Conservation (phyloP, 176 grass and related monocot species). For the Zoysia japonica region DNA sequence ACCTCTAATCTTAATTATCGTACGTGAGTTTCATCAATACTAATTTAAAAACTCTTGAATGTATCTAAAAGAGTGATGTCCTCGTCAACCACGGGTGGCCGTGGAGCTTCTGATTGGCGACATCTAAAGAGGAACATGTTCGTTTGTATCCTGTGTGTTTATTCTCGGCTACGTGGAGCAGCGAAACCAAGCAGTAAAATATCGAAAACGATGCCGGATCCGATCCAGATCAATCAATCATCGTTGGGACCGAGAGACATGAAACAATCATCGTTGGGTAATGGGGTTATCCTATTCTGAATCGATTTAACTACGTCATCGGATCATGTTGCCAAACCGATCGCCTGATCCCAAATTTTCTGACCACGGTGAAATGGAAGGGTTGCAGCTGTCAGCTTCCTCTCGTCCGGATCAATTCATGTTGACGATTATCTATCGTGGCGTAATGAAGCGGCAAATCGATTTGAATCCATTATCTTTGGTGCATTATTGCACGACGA, state of each 20-base stretch:
- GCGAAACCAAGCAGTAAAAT: background rate
- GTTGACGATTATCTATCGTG: background rate
- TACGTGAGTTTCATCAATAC: too few species aligned
- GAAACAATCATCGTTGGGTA: background rate
- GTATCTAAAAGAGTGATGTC: too few species aligned
- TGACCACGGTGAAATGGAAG: background rate
- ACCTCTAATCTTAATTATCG: too few species aligned
- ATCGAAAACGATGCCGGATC: background rate
- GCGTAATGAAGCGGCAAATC: background rate
- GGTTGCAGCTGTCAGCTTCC: background rate
- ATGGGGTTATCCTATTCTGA: background rate
- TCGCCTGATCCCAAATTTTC: background rate
- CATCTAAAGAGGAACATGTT: background rate
- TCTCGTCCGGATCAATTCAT: background rate
- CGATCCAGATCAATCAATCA: background rate
- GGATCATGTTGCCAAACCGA: background rate
- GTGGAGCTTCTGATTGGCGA: background rate
- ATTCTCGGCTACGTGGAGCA: background rate
- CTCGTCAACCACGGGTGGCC: background rate
- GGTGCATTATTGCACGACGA: background rate
- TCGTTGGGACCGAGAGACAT: background rate
- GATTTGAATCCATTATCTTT: background rate
- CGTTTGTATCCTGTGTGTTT: background rate
- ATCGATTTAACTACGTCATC: background rate
- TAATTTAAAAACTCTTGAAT: too few species aligned